These are phyloP conservation scores for Yamadazyma aaseri DNA, from an alignment of 1,139 yeast genomes.

Conservation along the genomic window DNA sequence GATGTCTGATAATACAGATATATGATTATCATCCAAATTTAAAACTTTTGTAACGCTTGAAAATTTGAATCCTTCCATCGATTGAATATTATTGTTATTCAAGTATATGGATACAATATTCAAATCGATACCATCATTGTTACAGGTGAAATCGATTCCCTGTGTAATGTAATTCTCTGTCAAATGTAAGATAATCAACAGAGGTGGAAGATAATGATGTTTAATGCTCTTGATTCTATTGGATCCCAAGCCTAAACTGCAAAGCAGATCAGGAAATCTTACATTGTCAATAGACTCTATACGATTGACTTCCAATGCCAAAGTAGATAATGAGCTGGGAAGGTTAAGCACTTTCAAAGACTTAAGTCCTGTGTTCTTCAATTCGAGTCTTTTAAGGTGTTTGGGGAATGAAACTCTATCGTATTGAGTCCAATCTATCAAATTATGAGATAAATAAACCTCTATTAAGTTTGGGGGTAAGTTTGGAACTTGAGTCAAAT, in stretches of 20 bases:
- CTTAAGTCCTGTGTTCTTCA: slow-evolving; percentile 21
- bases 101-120: slow-evolving; percentile 19
- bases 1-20: slow-evolving; percentile 16
- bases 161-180: slow-evolving; percentile 21
- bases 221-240: slow-evolving; percentile 16
- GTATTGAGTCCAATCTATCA: slow-evolving; percentile 20
- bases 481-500: background rate
- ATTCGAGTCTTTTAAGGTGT: slow-evolving; percentile 16
- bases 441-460: slow-evolving; percentile 23
- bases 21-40: slow-evolving; percentile 22
- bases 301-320: slow-evolving; percentile 25
- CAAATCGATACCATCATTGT: slow-evolving; percentile 16
- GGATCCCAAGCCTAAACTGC: slow-evolving; percentile 23
- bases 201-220: slow-evolving; percentile 17
- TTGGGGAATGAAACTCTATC: slow-evolving; percentile 14
- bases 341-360: slow-evolving; percentile 15
- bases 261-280: slow-evolving; percentile 19
- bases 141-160: slow-evolving; percentile 18
- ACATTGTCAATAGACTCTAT: slow-evolving; percentile 19
- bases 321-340: slow-evolving; percentile 18
- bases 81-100: slow-evolving; percentile 18
- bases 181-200: slow-evolving; percentile 19
- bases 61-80: slow-evolving; percentile 16
- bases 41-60: slow-evolving; percentile 18
- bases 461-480: slow-evolving; percentile 10